These are phyloP conservation scores for Lentinula sp. DNA, from an alignment of 768 basidiomycete species.

Conservation along the genomic window DNA sequence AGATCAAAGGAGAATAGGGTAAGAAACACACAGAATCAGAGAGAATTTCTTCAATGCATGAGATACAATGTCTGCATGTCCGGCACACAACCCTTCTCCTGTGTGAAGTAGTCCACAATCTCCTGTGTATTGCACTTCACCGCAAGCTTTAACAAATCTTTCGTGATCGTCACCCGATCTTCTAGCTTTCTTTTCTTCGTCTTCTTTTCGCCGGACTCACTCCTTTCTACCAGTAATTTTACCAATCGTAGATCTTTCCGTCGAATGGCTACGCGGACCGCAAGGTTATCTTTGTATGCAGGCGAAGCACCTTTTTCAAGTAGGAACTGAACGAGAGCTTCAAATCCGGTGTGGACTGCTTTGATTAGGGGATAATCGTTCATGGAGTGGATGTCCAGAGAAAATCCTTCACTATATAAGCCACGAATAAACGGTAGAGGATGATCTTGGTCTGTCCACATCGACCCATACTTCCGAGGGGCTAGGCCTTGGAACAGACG, in stretches of 20 bases:
- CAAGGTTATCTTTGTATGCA: conserved; percentile 46
- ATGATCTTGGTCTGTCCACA: conserved; percentile 44
- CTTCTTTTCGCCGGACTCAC: conserved; percentile 8
- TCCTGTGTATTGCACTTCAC: conserved; percentile 60
- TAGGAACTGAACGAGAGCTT: conserved; percentile 64
- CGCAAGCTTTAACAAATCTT: conserved; percentile 59
- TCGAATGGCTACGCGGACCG: conserved; percentile 71
- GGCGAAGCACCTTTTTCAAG: conserved; percentile 74
- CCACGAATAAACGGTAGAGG: conserved; percentile 62
- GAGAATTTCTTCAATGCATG: conserved; percentile 18
- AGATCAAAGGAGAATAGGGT: neutral
- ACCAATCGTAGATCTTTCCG: conserved; percentile 64
- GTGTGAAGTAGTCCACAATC: conserved; percentile 64
- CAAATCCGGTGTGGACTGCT: conserved; percentile 62
- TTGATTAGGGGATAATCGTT: conserved; percentile 78
- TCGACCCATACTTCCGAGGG: conserved; percentile 16
- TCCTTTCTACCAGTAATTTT: conserved; percentile 69
- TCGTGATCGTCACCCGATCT: conserved; percentile 51
- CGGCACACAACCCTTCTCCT: conserved; percentile 68
- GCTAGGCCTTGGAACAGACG: conserved; percentile 57
- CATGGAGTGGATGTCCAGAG: conserved; percentile 56
- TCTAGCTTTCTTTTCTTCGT: conserved; percentile 48
- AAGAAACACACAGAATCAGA: neutral
- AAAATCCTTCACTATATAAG: conserved; percentile 36
- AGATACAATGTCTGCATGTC: conserved; percentile 59